These are phyloP conservation scores for Amphirosellinia nigrospora DNA, from an alignment of 495 filamentous ascomycete genomes.

Conservation along the genomic window DNA sequence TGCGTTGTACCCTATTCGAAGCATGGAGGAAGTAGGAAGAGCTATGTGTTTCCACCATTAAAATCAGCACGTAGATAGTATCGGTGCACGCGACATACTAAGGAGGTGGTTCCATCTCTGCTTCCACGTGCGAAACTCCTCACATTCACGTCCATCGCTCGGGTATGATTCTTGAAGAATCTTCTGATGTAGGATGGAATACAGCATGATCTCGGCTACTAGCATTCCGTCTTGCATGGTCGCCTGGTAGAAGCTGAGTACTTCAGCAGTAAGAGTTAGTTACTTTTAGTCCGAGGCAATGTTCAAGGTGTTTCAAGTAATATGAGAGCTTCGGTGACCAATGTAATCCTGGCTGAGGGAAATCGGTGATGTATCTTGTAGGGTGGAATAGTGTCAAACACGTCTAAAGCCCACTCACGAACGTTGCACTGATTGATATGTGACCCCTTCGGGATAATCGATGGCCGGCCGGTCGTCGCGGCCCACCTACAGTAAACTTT, in stretches of 20 bases:
- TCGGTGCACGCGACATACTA: slow-evolving; percentile 13
- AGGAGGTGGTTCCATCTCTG: slow-evolving; percentile 40
- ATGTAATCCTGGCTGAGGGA: not conserved
- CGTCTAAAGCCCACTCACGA: not conserved
- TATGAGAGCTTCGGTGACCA: not conserved
- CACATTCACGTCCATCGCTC: slow-evolving; percentile 38
- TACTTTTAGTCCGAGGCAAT: not conserved
- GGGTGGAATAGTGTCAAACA: not conserved
- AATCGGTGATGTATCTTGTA: not conserved
- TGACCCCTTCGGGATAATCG: slow-evolving; percentile 34
- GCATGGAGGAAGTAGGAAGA: slow-evolving; percentile 36
- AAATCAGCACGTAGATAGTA: not conserved
- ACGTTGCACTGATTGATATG: slow-evolving; percentile 41
- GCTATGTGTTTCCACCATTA: slow-evolving; percentile 24
- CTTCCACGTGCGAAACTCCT: slow-evolving; percentile 40
- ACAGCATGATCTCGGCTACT: slow-evolving; percentile 39
- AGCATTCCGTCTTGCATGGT: slow-evolving; percentile 44
- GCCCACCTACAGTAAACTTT: slow-evolving; percentile 30
- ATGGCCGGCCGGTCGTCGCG: slow-evolving; percentile 39
- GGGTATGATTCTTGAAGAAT: slow-evolving; percentile 36
- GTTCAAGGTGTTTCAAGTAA: not conserved
- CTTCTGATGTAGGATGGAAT: slow-evolving; percentile 38
- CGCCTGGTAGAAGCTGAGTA: slow-evolving; percentile 41
- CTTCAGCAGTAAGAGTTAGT: slow-evolving; percentile 1
- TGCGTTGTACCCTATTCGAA: slow-evolving; percentile 38